Evolutionary conservation across 2,329 filamentous ascomycete species (phyloP).

Genomic region (Venturia oleaginea): DNA sequence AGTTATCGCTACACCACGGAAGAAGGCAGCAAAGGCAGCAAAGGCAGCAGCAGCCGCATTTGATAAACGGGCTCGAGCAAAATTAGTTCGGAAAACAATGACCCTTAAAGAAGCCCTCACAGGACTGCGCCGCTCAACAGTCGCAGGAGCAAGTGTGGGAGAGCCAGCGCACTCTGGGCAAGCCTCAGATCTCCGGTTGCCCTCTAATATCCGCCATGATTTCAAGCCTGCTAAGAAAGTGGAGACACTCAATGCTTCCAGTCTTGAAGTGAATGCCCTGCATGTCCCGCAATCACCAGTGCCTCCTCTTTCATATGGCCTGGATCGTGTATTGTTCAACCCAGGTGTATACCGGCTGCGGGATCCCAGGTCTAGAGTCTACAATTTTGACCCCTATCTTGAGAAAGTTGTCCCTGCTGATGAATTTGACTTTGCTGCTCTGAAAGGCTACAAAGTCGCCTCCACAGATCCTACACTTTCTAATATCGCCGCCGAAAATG

Average conservation of each 20-base stretch:
- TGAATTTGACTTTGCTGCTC: slow-evolving; percentile 83
- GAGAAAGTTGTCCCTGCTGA: slow-evolving; percentile 84
- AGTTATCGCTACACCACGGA: not conserved
- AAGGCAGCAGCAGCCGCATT: no score
- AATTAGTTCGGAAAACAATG: no score
- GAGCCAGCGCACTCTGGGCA: not conserved
- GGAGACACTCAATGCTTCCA: not conserved
- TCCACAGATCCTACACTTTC: slow-evolving; percentile 70
- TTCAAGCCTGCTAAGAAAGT: not conserved
- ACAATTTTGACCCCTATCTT: slow-evolving; percentile 94
- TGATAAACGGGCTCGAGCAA: no score
- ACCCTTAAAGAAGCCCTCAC: not conserved
- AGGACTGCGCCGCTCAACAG: not conserved
- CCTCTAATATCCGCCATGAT: not conserved
- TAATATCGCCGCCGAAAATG: slow-evolving; percentile 54
- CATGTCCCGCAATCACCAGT: slow-evolving; percentile 6
- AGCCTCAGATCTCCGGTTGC: not conserved
- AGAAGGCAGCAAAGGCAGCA: not conserved
- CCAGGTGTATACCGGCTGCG: slow-evolving; percentile 86
- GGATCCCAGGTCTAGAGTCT: slow-evolving; percentile 78
- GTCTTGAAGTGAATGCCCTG: not conserved
- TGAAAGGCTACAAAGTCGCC: slow-evolving; percentile 84
- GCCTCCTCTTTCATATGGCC: slow-evolving; percentile 53
- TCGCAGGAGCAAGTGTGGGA: not conserved
- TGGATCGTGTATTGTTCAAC: slow-evolving; percentile 93